Conservation (phyloP, 148 eudicot species). For the Chenopodium berlandieri region DNA sequence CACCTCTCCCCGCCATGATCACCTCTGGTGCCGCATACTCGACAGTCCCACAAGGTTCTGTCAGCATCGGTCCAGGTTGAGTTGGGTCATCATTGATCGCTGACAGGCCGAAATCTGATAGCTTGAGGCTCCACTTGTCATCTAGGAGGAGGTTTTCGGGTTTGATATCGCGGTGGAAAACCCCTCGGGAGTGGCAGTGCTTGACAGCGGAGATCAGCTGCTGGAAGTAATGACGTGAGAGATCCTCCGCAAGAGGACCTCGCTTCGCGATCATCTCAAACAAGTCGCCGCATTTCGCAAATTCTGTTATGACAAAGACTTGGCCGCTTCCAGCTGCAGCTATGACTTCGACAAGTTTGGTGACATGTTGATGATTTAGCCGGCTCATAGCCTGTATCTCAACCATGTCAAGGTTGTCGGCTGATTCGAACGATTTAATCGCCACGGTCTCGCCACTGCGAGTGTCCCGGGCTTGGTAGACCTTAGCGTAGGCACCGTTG, state of each 20-base stretch:
- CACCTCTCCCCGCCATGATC: slow-evolving; percentile 36
- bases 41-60: slow-evolving; percentile 74
- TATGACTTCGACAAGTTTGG: slow-evolving; percentile 56
- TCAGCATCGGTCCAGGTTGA: slow-evolving; percentile 37
- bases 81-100: slow-evolving; percentile 28
- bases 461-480: slow-evolving; percentile 56
- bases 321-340: slow-evolving; percentile 51
- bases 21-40: slow-evolving; percentile 89
- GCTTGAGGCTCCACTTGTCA: slow-evolving; percentile 55
- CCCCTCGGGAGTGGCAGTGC: slow-evolving; percentile 67
- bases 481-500: slow-evolving; percentile 60
- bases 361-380: slow-evolving; percentile 54
- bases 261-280: slow-evolving; percentile 43
- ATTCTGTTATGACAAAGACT: slow-evolving; percentile 59
- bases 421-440: slow-evolving; percentile 32
- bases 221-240: slow-evolving; percentile 60
- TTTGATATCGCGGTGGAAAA: slow-evolving; percentile 72
- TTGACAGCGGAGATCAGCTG: slow-evolving; percentile 70
- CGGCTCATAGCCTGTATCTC: slow-evolving; percentile 67
- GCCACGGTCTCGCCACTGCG: slow-evolving; percentile 60
- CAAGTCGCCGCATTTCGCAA: slow-evolving; percentile 73
- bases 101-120: slow-evolving; percentile 71
- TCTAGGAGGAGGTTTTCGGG: slow-evolving; percentile 79
- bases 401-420: slow-evolving; percentile 37
- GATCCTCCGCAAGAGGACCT: slow-evolving; percentile 59